phyloP scores from a whole-genome alignment of 1,139 yeast genomes.

The Hyphopichia burtonii region DNA sequence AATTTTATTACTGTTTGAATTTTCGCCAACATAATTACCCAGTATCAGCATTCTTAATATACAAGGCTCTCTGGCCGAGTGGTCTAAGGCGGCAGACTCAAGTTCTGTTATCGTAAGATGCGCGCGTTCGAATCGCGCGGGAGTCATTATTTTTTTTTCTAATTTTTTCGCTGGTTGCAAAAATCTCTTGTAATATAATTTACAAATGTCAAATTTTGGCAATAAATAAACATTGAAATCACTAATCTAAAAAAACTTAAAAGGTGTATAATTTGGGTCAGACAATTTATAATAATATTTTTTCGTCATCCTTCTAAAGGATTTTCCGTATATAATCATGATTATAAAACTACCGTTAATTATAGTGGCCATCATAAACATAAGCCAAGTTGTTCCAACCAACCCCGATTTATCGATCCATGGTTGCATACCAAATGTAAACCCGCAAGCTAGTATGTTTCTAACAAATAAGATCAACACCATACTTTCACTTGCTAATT shows the following conservation, averaged over 20 bases:
- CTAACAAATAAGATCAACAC: constrained; percentile 49
- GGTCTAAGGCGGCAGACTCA: constrained; percentile 36
- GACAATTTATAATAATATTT: background rate
- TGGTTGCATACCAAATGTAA: constrained; percentile 48
- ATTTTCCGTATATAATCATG: constrained; percentile 40
- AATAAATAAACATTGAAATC: too few species aligned
- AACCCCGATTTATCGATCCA: constrained; percentile 43
- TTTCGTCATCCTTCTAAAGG: constrained; percentile 26
- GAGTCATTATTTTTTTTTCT: constrained; percentile 15
- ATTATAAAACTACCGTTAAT: constrained; percentile 41
- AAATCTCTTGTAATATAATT: too few species aligned
- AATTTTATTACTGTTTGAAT: too few species aligned
- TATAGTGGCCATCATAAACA: constrained; percentile 44
- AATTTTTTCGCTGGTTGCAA: background rate
- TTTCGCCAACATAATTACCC: too few species aligned
- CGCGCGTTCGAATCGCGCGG: constrained; percentile 20
- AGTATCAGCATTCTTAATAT: too few species aligned
- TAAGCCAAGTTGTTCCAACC: constrained; percentile 40
- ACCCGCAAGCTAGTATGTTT: constrained; percentile 48
- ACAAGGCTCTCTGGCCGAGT: constrained; percentile 29
- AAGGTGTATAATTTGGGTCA: constrained; percentile 2
- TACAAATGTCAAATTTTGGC: too few species aligned
- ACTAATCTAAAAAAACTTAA: too few species aligned
- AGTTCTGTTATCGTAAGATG: constrained; percentile 31
- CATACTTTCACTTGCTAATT: constrained; percentile 54